Percentiles rank a stretch among this genome's conserved stretches.
Conservation (phyloP, 129 eudicot genomes). For the Centaurea solstitialis region DNA sequence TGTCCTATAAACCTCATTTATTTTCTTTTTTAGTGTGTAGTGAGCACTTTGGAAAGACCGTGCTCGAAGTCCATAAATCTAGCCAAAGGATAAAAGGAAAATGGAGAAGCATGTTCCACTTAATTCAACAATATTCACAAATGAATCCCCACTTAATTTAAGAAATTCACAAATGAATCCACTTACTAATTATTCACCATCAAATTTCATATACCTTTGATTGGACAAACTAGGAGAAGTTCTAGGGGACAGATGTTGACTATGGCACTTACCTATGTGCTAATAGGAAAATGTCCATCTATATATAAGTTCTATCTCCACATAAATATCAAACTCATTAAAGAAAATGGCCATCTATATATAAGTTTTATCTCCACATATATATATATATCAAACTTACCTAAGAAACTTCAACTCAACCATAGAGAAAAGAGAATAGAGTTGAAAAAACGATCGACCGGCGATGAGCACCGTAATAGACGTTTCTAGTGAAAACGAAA, state of each 20-base stretch:
- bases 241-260: constrained; percentile 32
- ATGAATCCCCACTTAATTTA: constrained; percentile 32
- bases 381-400: constrained; percentile 14
- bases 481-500: constrained; percentile 38
- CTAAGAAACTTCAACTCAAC: constrained; percentile 2
- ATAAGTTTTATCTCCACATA: constrained; percentile 26
- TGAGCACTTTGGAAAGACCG: constrained; percentile 28
- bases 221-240: constrained; percentile 25
- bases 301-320: constrained; percentile 32
- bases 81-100: constrained; percentile 10
- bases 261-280: constrained; percentile 36
- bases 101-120: constrained; percentile 39
- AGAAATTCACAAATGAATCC: constrained; percentile 27
- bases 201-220: constrained; percentile 11
- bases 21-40: background rate
- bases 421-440: background rate
- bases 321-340: constrained; percentile 6
- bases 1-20: background rate
- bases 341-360: constrained; percentile 26
- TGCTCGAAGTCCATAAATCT: constrained; percentile 23
- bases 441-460: background rate
- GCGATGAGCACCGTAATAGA: constrained; percentile 47
- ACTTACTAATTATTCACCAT: constrained; percentile 8
- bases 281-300: constrained; percentile 13
- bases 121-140: constrained; percentile 30